Conservation (phyloP, 179 eudicot species). For the Spinacia oleracea region DNA sequence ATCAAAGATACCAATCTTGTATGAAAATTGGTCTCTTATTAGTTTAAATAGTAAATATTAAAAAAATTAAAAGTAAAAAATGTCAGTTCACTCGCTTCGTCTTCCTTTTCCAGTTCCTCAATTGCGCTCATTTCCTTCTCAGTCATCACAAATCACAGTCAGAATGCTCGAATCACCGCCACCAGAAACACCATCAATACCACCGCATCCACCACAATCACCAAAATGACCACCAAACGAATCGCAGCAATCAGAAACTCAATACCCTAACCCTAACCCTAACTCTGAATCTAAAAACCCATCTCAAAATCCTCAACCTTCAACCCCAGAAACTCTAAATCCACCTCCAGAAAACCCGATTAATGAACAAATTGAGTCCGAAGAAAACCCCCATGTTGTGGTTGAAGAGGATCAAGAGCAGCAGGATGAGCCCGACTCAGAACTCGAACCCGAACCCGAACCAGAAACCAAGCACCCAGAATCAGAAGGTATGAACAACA, state of each 20-base stretch:
- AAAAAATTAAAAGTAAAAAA: too few species aligned
- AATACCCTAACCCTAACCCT: conserved; percentile 31
- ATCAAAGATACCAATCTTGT: too few species aligned
- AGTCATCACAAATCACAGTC: neutral
- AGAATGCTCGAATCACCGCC: conserved; percentile 26
- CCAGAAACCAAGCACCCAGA: neutral
- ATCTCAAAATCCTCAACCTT: conserved; percentile 15
- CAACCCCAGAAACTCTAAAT: conserved; percentile 23
- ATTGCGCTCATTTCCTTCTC: neutral
- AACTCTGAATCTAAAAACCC: conserved; percentile 24
- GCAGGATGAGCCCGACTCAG: conserved; percentile 19
- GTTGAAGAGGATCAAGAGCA: conserved; percentile 14
- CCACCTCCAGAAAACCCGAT: conserved; percentile 15
- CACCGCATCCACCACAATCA: neutral
- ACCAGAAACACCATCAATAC: too few species aligned
- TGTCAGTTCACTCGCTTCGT: too few species aligned
- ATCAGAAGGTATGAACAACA: conserved; percentile 28
- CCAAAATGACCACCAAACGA: neutral
- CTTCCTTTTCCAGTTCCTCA: too few species aligned
- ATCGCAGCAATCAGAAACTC: neutral
- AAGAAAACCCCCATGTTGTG: conserved; percentile 2
- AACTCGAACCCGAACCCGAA: conserved; percentile 28
- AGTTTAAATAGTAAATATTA: too few species aligned
- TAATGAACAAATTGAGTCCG: neutral
- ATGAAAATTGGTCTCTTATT: too few species aligned